phyloP scores from a whole-genome alignment of 1,284 basidiomycete species.

The Thelephora terrestris region DNA sequence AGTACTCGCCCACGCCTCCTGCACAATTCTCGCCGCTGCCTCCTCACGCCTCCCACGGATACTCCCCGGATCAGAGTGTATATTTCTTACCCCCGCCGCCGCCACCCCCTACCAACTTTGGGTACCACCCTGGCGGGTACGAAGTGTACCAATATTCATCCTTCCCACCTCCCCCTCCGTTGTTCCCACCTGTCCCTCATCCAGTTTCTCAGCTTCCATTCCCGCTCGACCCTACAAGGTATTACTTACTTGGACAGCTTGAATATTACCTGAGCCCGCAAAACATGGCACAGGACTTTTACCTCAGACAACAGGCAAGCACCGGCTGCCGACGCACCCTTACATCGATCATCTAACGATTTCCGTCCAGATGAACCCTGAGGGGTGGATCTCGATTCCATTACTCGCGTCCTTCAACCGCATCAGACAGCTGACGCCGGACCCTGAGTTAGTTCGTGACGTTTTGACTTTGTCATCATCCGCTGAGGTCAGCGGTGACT shows the following conservation, averaged over 20 bases:
- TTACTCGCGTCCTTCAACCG: slow-evolving; percentile 84
- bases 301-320: slow-evolving; percentile 64
- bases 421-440: slow-evolving; percentile 59
- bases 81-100: slow-evolving; percentile 15
- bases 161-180: slow-evolving; percentile 11
- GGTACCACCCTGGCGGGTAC: slow-evolving; percentile 10
- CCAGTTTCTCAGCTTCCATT: slow-evolving; percentile 48
- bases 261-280: slow-evolving; percentile 87
- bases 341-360: not conserved
- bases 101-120: slow-evolving; percentile 9
- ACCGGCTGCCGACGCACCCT: slow-evolving; percentile 1
- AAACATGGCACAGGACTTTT: slow-evolving; percentile 79
- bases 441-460: slow-evolving; percentile 59
- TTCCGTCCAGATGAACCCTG: slow-evolving; percentile 69
- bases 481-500: slow-evolving; percentile 64
- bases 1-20: slow-evolving; percentile 8
- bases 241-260: slow-evolving; percentile 68
- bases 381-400: slow-evolving; percentile 79
- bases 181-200: slow-evolving; percentile 35
- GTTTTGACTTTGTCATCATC: slow-evolving; percentile 58
- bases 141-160: slow-evolving; percentile 11
- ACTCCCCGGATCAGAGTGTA: not conserved
- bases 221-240: slow-evolving; percentile 53
- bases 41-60: slow-evolving; percentile 1
- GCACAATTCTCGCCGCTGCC: not conserved